phyloP scores from a whole-genome alignment of 2,329 filamentous ascomycete genomes.

The Colletotrichum sp. region DNA sequence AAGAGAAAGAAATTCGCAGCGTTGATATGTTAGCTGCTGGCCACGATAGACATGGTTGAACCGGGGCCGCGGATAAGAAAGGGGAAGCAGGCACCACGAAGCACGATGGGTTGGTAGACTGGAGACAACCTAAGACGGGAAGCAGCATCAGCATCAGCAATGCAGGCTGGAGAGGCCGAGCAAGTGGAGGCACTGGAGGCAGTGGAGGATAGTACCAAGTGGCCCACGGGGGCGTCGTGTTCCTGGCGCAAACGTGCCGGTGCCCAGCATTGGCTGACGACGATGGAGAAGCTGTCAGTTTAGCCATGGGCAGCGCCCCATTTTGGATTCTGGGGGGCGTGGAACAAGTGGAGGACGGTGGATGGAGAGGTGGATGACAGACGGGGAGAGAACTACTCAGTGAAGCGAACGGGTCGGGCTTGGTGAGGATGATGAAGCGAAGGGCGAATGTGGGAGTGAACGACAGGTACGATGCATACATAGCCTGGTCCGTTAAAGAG shows the following conservation, averaged over 20 bases:
- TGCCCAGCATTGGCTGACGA: slow-evolving; percentile 22
- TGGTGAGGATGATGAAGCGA: neutral
- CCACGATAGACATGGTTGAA: neutral
- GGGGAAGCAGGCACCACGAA: neutral
- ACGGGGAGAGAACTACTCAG: neutral
- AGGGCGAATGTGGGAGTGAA: slow-evolving; percentile 7
- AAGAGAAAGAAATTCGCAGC: neutral
- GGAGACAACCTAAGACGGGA: slow-evolving; percentile 2
- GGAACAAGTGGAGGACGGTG: neutral
- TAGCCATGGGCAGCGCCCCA: neutral
- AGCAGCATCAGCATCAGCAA: neutral
- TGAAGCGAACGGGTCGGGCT: neutral
- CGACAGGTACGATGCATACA: slow-evolving; percentile 18
- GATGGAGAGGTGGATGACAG: neutral
- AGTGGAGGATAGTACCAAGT: neutral
- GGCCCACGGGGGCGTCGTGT: slow-evolving; percentile 4
- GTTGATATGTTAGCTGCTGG: neutral
- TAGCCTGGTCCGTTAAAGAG: neutral
- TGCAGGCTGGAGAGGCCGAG: neutral
- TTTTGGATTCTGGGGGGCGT: slow-evolving; percentile 8
- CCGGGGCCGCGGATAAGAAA: neutral
- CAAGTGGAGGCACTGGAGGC: neutral
- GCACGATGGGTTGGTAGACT: neutral
- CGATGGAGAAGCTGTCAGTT: slow-evolving; percentile 1
- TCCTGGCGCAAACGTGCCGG: slow-evolving; percentile 19